Conservation (phyloP, 495 filamentous ascomycete genomes). For the Pyrenula aspistea region DNA sequence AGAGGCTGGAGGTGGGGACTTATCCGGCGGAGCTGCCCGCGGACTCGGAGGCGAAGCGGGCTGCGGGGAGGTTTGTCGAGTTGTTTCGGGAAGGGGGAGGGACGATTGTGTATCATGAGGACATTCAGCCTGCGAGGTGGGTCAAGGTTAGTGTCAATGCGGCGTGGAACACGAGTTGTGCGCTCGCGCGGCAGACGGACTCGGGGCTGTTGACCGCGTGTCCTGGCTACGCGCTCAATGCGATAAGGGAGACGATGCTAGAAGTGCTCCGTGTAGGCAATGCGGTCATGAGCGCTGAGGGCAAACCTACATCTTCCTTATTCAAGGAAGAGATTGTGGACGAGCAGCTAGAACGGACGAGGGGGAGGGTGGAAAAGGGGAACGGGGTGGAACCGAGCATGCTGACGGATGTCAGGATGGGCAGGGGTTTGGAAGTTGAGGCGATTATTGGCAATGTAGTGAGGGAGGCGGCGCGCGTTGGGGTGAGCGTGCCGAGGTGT, state of each 20-base stretch:
- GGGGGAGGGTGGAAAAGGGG: slow-evolving; percentile 14
- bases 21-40: slow-evolving; percentile 23
- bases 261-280: slow-evolving; percentile 12
- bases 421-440: slow-evolving; percentile 34
- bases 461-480: slow-evolving; percentile 24
- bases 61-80: slow-evolving; percentile 21
- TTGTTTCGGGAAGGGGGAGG: slow-evolving; percentile 25
- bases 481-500: slow-evolving; percentile 28
- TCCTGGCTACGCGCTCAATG: slow-evolving; percentile 14
- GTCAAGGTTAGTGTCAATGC: slow-evolving; percentile 37
- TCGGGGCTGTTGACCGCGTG: slow-evolving; percentile 26
- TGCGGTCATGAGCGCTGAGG: slow-evolving; percentile 27
- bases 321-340: slow-evolving; percentile 24
- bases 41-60: slow-evolving; percentile 8
- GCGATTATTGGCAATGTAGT: slow-evolving; percentile 40
- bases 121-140: slow-evolving; percentile 41
- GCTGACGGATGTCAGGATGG: slow-evolving; percentile 28
- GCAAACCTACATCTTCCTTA: slow-evolving; percentile 25
- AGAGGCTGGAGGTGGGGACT: slow-evolving; percentile 32
- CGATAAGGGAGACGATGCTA: slow-evolving; percentile 32
- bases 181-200: slow-evolving; percentile 31
- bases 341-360: slow-evolving; percentile 23
- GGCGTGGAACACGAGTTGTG: slow-evolving; percentile 40
- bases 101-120: slow-evolving; percentile 23
- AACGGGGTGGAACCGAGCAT: slow-evolving; percentile 31